These are phyloP conservation scores for Rhynchospora pubera DNA, from an alignment of 176 grass and related monocot species.

Conservation along the genomic window DNA sequence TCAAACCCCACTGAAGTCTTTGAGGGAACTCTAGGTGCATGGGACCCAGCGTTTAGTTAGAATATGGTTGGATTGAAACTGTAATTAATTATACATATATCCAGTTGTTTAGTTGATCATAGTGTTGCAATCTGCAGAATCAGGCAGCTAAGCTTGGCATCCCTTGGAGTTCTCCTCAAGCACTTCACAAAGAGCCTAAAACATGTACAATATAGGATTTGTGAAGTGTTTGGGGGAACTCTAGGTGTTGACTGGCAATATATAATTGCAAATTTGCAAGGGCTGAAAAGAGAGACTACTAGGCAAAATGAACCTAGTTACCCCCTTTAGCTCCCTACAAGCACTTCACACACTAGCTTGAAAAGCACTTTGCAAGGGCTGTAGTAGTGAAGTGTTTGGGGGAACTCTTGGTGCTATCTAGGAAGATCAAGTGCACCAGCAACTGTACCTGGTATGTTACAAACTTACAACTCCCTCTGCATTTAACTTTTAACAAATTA, in stretches of 20 bases:
- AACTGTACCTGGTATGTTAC: neutral
- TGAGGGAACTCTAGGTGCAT: slow-evolving; percentile 25
- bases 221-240: slow-evolving; percentile 61
- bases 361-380: neutral
- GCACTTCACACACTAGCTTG: slow-evolving; percentile 14
- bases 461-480: neutral
- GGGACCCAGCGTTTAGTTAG: neutral
- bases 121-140: neutral
- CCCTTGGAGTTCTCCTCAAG: slow-evolving; percentile 29
- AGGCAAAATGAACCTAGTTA: neutral
- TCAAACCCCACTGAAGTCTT: too few species aligned
- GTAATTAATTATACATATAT: neutral
- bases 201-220: neutral
- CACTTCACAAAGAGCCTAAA: slow-evolving; percentile 24
- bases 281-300: neutral
- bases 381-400: slow-evolving; percentile 58
- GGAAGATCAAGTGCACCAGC: neutral
- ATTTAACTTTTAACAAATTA: neutral
- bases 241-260: slow-evolving; percentile 20
- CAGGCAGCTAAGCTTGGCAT: slow-evolving; percentile 18
- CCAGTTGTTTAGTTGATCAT: neutral
- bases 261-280: neutral
- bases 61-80: neutral
- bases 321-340: slow-evolving; percentile 32
- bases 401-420: slow-evolving; percentile 31